Percentiles rank a stretch among this genome's conserved stretches.
These are phyloP conservation scores for Mallotus nudiflorus DNA, from an alignment of 345 rosid genomes.

Conservation along the genomic window DNA sequence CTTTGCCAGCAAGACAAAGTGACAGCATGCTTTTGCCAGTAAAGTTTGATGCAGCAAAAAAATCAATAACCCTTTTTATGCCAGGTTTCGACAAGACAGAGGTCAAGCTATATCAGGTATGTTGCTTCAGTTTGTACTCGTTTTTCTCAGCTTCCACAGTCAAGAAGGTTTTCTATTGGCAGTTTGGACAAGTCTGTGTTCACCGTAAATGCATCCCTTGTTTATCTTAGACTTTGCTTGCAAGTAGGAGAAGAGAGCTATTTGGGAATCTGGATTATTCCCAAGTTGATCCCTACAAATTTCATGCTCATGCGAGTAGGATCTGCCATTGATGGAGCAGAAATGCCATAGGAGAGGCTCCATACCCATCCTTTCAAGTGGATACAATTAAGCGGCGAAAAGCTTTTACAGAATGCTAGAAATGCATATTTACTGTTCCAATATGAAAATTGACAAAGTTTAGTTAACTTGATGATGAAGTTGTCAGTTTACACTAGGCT, in stretches of 20 bases:
- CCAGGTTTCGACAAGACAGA: constrained; percentile 93
- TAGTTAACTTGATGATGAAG: background rate
- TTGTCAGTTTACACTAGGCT: background rate
- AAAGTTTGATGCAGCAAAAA: constrained; percentile 53
- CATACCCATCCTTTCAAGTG: no score
- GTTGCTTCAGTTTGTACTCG: constrained; percentile 10
- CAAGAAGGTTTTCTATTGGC: constrained; percentile 4
- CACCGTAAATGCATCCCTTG: no score
- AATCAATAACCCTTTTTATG: constrained; percentile 72
- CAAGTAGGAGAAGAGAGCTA: background rate
- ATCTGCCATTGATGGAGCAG: no score
- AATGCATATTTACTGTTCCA: no score
- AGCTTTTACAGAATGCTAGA: no score
- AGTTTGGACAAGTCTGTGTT: background rate
- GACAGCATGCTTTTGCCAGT: constrained; percentile 43
- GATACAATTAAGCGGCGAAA: no score
- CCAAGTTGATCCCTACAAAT: no score
- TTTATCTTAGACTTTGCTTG: no score
- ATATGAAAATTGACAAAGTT: background rate
- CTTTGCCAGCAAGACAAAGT: constrained; percentile 28
- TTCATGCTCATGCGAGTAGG: no score
- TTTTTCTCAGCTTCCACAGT: constrained; percentile 8
- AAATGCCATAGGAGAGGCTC: no score
- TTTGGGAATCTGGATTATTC: background rate
- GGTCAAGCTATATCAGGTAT: constrained; percentile 88